These are phyloP conservation scores for Neofusicoccum ribis DNA, from an alignment of 2,329 filamentous ascomycete genomes.

Conservation along the genomic window DNA sequence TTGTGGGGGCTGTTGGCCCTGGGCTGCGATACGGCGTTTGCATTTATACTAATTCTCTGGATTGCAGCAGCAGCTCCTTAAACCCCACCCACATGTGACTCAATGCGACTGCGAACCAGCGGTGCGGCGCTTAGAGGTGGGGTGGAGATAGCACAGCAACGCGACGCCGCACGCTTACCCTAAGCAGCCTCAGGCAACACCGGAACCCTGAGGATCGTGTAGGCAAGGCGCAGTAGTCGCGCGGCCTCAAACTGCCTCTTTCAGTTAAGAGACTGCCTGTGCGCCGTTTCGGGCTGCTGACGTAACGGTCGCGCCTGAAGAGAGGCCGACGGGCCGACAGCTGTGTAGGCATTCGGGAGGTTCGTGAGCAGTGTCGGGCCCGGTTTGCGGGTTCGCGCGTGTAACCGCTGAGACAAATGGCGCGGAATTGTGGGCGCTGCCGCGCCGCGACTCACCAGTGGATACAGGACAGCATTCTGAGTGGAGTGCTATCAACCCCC, in stretches of 20 bases:
- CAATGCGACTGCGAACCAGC: not conserved
- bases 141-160: not conserved
- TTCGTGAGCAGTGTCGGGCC: too few species aligned
- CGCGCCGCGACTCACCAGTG: too few species aligned
- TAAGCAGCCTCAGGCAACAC: not conserved
- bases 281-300: constrained; percentile 7
- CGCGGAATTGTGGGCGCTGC: too few species aligned
- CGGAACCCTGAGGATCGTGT: not conserved
- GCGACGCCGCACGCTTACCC: not conserved
- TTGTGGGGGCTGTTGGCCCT: not conserved
- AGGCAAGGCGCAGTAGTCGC: not conserved
- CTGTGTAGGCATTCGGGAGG: not conserved
- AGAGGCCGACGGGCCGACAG: not conserved
- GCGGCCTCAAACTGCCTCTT: constrained; percentile 12
- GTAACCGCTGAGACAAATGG: not conserved
- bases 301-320: not conserved
- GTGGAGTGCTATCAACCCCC: not conserved
- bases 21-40: too few species aligned
- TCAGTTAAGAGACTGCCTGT: constrained; percentile 8
- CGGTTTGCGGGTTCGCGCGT: not conserved
- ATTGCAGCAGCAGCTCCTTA: not conserved
- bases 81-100: not conserved
- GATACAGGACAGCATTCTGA: not conserved
- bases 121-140: not conserved
- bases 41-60: not conserved